These are phyloP conservation scores for Peziza echinospora DNA, from an alignment of 495 filamentous ascomycete species.

Conservation along the genomic window DNA sequence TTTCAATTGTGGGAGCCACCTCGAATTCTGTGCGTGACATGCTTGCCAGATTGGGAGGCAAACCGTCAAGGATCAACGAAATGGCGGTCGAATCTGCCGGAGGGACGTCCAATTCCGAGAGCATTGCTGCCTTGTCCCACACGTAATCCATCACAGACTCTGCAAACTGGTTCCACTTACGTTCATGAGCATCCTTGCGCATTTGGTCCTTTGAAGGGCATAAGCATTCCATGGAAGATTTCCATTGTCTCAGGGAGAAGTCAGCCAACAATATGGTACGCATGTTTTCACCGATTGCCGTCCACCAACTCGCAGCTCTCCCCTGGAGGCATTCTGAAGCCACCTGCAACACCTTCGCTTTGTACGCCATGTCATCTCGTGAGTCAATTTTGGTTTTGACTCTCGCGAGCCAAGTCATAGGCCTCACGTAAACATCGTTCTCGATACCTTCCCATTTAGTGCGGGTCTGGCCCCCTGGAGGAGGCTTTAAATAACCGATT, in stretches of 20 bases:
- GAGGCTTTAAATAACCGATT: too few species aligned
- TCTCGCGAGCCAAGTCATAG: not conserved
- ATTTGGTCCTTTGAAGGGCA: not conserved
- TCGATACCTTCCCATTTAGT: not conserved
- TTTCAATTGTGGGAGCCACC: not conserved
- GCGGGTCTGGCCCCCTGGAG: too few species aligned
- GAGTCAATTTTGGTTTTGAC: not conserved
- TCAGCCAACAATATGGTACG: not conserved
- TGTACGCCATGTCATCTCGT: not conserved
- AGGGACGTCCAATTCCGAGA: not conserved
- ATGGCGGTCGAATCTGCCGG: not conserved
- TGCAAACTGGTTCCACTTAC: not conserved
- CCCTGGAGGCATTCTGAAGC: not conserved
- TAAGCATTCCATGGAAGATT: not conserved
- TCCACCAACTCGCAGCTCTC: not conserved
- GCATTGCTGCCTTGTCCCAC: not conserved
- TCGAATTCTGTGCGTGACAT: not conserved
- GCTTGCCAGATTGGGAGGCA: not conserved
- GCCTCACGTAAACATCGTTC: not conserved
- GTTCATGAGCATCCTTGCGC: not conserved
- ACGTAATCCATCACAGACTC: not conserved
- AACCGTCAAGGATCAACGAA: not conserved
- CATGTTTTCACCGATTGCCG: not conserved
- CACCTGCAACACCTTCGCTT: not conserved
- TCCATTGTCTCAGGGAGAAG: not conserved